Percentiles rank a stretch among this genome's conserved stretches.
These are phyloP conservation scores for Paramecium primaurelia DNA, from an alignment of 73 alveolate genomes.

Conservation along the genomic window DNA sequence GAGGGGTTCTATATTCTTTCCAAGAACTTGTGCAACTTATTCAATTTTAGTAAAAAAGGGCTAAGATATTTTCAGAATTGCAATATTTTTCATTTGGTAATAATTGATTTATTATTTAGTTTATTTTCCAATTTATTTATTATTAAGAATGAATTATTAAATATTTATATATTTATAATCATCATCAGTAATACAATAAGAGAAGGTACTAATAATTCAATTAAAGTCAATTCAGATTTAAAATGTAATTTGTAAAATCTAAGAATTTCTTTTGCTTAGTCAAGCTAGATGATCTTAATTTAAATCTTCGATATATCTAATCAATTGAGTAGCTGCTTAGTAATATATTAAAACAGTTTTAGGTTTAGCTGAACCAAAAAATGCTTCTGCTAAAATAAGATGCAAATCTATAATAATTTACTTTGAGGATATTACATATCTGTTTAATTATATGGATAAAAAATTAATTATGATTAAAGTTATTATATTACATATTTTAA, in stretches of 20 bases:
- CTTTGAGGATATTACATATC: background rate
- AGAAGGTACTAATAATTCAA: background rate
- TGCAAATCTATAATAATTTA: background rate
- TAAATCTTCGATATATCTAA: background rate
- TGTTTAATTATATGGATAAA: background rate
- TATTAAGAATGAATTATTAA: background rate
- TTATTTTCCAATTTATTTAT: background rate
- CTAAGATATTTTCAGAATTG: background rate
- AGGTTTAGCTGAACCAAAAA: background rate
- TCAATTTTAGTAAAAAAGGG: background rate
- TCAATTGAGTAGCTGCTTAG: background rate
- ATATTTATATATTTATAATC: background rate
- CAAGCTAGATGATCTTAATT: background rate
- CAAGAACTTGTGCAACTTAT: background rate
- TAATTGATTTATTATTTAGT: background rate
- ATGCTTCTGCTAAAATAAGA: background rate
- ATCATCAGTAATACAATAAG: background rate
- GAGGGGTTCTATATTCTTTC: background rate
- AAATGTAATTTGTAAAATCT: slow-evolving; percentile 21
- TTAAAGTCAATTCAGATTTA: background rate
- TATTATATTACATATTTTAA: background rate
- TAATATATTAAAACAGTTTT: background rate
- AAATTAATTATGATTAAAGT: background rate
- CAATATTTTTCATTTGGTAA: background rate
- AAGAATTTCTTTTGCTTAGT: background rate